Evolutionary conservation across 805 yeast species (phyloP).

Genomic region (Candida coquimbonensis): DNA sequence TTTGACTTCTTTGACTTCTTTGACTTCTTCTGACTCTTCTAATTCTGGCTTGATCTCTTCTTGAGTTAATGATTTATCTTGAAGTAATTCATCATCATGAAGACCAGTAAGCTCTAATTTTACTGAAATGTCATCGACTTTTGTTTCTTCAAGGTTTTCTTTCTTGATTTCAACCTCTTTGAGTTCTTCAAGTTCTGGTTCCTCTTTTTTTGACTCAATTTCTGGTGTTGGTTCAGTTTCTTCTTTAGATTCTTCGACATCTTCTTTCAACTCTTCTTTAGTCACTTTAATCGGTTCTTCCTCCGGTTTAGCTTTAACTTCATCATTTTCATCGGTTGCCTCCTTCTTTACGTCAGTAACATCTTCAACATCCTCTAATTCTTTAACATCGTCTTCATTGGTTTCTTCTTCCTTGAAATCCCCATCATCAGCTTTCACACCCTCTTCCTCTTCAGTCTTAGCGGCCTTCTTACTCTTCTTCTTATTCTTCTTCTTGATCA

Average conservation of each 20-base stretch:
- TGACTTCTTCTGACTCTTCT: not conserved
- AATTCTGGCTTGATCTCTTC: not conserved
- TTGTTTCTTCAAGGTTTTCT: not conserved
- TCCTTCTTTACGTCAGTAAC: not conserved
- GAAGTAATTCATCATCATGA: slow-evolving; percentile 5
- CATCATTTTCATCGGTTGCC: not conserved
- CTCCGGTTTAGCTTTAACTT: not conserved
- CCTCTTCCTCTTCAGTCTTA: slow-evolving; percentile 4
- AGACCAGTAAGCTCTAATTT: slow-evolving; percentile 1
- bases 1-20: not conserved
- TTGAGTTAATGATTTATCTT: not conserved
- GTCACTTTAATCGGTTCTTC: slow-evolving; percentile 1
- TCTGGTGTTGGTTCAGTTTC: slow-evolving; percentile 1
- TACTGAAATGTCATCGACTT: not conserved
- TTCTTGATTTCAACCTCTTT: not conserved
- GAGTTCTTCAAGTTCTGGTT: not conserved
- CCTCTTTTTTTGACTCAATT: not conserved
- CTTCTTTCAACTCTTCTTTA: slow-evolving; percentile 2
- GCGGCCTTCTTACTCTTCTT: slow-evolving; percentile 32
- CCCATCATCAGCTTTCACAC: not conserved
- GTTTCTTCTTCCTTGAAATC: too few relatives aligned
- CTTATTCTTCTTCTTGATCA: slow-evolving; percentile 55
- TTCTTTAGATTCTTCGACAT: not conserved
- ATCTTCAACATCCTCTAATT: slow-evolving; percentile 1
- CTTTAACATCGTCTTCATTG: not conserved